Evolutionary conservation across 768 basidiomycete genomes (phyloP), one percentile per base, ranked within the genome.

Genomic region (Auriscalpium vulgare): DNA sequence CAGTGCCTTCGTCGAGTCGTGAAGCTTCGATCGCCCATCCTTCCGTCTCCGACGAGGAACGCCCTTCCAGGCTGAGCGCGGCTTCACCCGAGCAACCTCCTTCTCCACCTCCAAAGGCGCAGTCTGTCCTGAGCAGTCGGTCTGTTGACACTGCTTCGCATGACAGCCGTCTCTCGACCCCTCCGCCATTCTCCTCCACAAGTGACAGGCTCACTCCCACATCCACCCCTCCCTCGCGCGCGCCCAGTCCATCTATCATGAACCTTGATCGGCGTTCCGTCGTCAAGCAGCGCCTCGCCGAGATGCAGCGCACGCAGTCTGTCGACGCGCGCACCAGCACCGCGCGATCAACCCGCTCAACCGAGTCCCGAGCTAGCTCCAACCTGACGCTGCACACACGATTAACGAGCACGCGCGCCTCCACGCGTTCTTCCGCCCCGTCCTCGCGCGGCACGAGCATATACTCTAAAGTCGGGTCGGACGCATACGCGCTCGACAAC

Each of bases 241-340:
- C 66, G 17, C 70, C 66, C 53, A 85, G 81, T 56, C 81, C 84
- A 5, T 87, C 85, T 8, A 79, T 88, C 46, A 70, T 77, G 29
- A 82, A 85, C 56, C 74, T 88, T 14, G 78, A 75, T 56, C 75
- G 76, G 54, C 67, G 80, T 40, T 87, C 84, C 8, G 78, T 87
- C 21, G 87, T 88, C 47, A 80, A 78, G 57, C 79, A 83, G 59
- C 81, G 86, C 37, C 74, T 86, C 13, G 81, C 82, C 10, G 78
- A 86, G 61, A 78, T 87, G 10, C 77, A 84, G 62, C 59, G 66
- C 29, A 37, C 34, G 6, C 10, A 10, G 37, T 48, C 47, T 11
- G 23, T 13, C 11, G 47, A 48, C 29, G 29, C 29, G 29, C 29
- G 29, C 29, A 29, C 29, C 29, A 29, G 2, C 29, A 29, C 29